Evolutionary conservation across 1,284 basidiomycete genomes (phyloP).

Genomic region (Lentinula novae-zelandiae): DNA sequence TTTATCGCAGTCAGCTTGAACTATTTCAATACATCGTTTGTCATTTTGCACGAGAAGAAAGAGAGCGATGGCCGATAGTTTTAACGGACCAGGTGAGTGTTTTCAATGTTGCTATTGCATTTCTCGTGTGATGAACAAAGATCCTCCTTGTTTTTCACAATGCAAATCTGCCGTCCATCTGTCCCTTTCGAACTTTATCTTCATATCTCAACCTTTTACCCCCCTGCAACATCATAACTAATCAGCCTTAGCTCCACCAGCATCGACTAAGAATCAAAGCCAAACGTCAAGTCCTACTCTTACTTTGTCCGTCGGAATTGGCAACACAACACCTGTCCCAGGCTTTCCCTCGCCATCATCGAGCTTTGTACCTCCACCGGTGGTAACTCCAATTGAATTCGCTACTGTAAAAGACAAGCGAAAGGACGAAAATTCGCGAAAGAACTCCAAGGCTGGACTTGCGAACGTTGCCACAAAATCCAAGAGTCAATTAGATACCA

Average conservation of each 20-base stretch:
- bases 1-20: not conserved
- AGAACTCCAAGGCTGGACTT: slow-evolving; percentile 20
- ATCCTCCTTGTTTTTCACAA: not conserved
- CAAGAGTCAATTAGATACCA: not conserved
- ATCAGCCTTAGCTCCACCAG: not conserved
- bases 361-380: slow-evolving; percentile 62
- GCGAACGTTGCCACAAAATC: slow-evolving; percentile 9
- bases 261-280: not conserved
- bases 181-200: not conserved
- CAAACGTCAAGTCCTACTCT: not conserved
- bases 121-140: not conserved
- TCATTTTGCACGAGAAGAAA: not conserved
- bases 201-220: not conserved
- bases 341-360: slow-evolving; percentile 63
- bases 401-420: slow-evolving; percentile 35
- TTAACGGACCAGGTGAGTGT: not conserved
- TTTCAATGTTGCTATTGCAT: not conserved
- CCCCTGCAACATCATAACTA: not conserved
- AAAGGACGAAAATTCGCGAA: slow-evolving; percentile 21
- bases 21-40: not conserved
- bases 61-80: not conserved
- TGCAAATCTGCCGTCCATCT: not conserved
- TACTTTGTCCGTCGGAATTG: not conserved
- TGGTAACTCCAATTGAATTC: slow-evolving; percentile 61
- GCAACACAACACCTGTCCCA: slow-evolving; percentile 2